These are phyloP conservation scores for Rhizomucor pusillus DNA, from an alignment of 371 early-diverging fungal species.

Conservation along the genomic window DNA sequence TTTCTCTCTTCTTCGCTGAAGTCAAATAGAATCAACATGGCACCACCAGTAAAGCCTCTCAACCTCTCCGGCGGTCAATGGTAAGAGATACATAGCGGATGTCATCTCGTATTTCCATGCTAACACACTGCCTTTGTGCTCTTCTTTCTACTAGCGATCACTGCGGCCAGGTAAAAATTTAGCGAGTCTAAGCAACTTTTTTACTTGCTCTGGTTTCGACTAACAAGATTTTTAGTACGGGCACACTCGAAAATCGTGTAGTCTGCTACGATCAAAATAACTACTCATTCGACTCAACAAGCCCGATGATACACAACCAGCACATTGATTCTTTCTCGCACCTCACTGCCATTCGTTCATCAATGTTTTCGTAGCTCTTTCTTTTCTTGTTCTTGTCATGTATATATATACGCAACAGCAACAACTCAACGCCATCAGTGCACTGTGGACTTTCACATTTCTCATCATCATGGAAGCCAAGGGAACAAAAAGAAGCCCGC, in stretches of 20 bases:
- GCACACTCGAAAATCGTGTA: conserved; percentile 2
- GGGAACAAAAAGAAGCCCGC: neutral
- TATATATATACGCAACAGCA: neutral
- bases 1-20: no score
- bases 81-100: no score
- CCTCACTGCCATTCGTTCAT: neutral
- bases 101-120: neutral
- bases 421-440: no score
- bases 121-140: neutral
- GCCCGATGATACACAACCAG: no score
- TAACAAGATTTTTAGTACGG: conserved; percentile 9
- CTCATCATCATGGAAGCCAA: neutral
- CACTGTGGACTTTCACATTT: neutral
- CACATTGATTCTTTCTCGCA: neutral
- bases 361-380: neutral
- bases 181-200: neutral
- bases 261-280: neutral
- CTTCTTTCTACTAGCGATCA: conserved; percentile 10
- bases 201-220: neutral
- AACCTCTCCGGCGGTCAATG: conserved; percentile 30
- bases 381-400: neutral
- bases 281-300: no score
- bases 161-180: conserved; percentile 22
- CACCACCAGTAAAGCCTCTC: conserved; percentile 22
- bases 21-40: neutral